These are phyloP conservation scores for Vitis hybrid DNA, from an alignment of 177 flowering plant species.

Conservation along the genomic window DNA sequence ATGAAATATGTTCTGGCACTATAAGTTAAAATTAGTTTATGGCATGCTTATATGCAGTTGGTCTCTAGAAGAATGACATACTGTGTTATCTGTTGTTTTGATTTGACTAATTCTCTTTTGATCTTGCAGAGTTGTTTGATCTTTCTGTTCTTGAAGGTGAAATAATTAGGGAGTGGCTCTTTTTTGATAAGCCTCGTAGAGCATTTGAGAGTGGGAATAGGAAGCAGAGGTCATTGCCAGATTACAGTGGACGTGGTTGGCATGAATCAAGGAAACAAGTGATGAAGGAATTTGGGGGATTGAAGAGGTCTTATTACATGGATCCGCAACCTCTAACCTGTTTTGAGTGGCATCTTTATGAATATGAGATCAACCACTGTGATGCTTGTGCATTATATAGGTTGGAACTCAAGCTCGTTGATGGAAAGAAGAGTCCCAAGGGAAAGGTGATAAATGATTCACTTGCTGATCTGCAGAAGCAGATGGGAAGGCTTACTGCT, in stretches of 20 bases:
- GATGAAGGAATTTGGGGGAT: constrained; percentile 85
- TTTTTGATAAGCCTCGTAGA: constrained; percentile 97
- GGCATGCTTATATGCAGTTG: too few relatives aligned
- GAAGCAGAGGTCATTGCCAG: constrained; percentile 96
- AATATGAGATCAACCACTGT: constrained; percentile 88
- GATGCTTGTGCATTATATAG: constrained; percentile 88
- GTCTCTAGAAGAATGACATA: too few relatives aligned
- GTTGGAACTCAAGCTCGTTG: constrained; percentile 83
- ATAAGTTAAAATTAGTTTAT: too few relatives aligned
- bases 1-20: too few relatives aligned
- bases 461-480: constrained; percentile 86
- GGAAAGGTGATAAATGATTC: constrained; percentile 70
- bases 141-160: constrained; percentile 83
- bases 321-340: constrained; percentile 87
- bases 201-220: constrained; percentile 99
- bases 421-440: constrained; percentile 77
- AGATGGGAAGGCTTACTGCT: constrained; percentile 87
- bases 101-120: constrained; percentile 5
- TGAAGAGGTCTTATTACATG: constrained; percentile 98
- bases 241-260: constrained; percentile 99
- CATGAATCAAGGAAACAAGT: constrained; percentile 99
- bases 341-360: constrained; percentile 96
- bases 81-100: too few relatives aligned
- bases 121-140: constrained; percentile 84
- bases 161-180: constrained; percentile 95